These are phyloP conservation scores for Circinella minor DNA, from an alignment of 371 early-diverging fungal species.

Conservation along the genomic window DNA sequence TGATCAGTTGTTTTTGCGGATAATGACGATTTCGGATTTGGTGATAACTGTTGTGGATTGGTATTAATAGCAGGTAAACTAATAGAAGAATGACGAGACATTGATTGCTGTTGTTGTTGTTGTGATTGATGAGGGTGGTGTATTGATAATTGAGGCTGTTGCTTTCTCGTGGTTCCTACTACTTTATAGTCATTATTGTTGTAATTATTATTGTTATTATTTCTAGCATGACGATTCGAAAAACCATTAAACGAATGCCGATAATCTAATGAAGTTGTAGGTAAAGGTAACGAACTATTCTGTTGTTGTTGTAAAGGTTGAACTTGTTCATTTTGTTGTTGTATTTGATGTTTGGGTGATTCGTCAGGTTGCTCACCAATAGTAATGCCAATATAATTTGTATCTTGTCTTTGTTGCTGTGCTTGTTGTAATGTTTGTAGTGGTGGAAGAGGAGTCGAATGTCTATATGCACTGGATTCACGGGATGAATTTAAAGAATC, in stretches of 20 bases:
- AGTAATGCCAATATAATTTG: conserved; percentile 38
- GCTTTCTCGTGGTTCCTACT: conserved; percentile 11
- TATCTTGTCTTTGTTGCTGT: conserved; percentile 26
- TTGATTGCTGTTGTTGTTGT: conserved; percentile 7
- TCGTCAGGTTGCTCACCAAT: conserved; percentile 29
- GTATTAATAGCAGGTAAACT: conserved; percentile 26
- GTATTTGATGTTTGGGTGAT: background rate
- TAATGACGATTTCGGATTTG: conserved; percentile 11
- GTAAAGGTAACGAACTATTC: background rate
- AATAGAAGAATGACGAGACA: conserved; percentile 28
- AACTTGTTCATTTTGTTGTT: background rate
- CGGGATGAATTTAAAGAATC: conserved; percentile 8
- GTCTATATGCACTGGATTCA: conserved; percentile 11
- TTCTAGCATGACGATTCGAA: conserved; percentile 11
- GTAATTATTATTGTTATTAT: background rate
- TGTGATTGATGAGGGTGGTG: conserved; percentile 9
- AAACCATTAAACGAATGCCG: conserved; percentile 28
- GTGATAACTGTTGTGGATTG: background rate
- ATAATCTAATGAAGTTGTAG: conserved; percentile 16
- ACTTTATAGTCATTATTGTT: background rate
- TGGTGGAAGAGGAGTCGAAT: conserved; percentile 10
- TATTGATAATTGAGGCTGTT: background rate
- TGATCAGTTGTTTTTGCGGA: conserved; percentile 13
- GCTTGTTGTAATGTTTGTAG: background rate
- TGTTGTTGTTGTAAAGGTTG: background rate